Conservation (phyloP, 2,329 filamentous ascomycete species). For the Pseudogymnoascus sp. region DNA sequence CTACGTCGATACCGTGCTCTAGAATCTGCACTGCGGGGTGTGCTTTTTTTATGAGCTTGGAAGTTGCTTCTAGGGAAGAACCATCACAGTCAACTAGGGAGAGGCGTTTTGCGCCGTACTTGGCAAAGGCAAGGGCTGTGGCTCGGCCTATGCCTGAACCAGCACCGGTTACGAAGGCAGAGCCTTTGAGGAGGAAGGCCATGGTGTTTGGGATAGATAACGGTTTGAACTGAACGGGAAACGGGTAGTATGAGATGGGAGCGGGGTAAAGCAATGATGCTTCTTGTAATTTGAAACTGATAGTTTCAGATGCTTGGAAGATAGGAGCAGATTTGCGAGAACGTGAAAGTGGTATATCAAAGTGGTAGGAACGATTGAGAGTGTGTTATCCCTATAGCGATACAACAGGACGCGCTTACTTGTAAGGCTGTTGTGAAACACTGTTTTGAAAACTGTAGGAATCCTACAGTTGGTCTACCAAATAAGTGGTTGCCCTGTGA, state of each 20-base stretch:
- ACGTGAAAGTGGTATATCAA: background rate
- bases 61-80: slow-evolving; percentile 27
- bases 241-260: background rate
- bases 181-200: slow-evolving; percentile 36
- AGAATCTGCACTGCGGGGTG: slow-evolving; percentile 37
- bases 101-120: slow-evolving; percentile 39
- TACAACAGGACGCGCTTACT: background rate
- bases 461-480: background rate
- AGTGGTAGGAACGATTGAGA: background rate
- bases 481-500: too few species aligned
- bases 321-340: background rate
- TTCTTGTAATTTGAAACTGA: background rate
- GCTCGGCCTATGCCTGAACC: slow-evolving; percentile 42
- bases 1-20: slow-evolving; percentile 39
- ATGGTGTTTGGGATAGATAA: slow-evolving; percentile 21
- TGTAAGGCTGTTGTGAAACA: background rate
- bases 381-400: too few species aligned
- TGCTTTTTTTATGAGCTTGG: slow-evolving; percentile 29
- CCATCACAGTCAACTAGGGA: slow-evolving; percentile 40
- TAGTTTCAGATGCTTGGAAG: background rate
- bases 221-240: background rate
- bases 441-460: background rate
- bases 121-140: slow-evolving; percentile 41
- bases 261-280: background rate
- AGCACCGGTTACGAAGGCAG: slow-evolving; percentile 42